These are phyloP conservation scores for Suhomyces tanzawaensis DNA, from an alignment of 805 yeast genomes.

Conservation along the genomic window DNA sequence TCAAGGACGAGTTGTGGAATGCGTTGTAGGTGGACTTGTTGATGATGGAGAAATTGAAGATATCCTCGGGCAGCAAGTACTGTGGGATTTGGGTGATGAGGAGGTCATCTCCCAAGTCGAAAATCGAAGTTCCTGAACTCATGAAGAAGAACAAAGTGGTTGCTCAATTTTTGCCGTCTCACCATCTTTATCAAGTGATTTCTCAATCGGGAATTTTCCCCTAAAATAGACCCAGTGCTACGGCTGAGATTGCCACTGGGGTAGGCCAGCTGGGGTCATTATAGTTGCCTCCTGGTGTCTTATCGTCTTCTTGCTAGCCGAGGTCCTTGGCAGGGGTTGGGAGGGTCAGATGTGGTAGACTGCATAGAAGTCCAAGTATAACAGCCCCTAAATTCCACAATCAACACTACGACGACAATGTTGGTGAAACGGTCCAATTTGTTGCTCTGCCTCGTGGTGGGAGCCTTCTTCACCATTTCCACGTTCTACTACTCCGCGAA, in stretches of 20 bases:
- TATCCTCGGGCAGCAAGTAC: constrained; percentile 36
- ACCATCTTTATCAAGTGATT: too few relatives aligned
- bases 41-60: constrained; percentile 31
- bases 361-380: background rate
- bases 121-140: background rate
- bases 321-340: background rate
- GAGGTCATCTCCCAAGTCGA: constrained; percentile 41
- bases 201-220: too few relatives aligned
- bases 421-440: background rate
- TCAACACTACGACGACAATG: background rate
- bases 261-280: too few relatives aligned
- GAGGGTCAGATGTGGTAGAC: background rate
- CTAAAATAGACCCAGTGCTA: too few relatives aligned
- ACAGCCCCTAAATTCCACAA: too few relatives aligned
- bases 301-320: too few relatives aligned
- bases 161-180: background rate
- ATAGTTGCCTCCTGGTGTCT: too few relatives aligned
- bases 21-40: constrained; percentile 31
- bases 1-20: constrained; percentile 27
- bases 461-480: background rate
- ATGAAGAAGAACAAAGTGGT: background rate
- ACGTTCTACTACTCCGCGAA: too few relatives aligned
- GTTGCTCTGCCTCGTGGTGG: background rate
- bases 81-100: constrained; percentile 34
- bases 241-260: too few relatives aligned